A percentile compares a stretch with the other conserved stretches of the same genome.
phyloP scores from a whole-genome alignment of 2,329 filamentous ascomycete species.

The Diaporthe citriasiana region DNA sequence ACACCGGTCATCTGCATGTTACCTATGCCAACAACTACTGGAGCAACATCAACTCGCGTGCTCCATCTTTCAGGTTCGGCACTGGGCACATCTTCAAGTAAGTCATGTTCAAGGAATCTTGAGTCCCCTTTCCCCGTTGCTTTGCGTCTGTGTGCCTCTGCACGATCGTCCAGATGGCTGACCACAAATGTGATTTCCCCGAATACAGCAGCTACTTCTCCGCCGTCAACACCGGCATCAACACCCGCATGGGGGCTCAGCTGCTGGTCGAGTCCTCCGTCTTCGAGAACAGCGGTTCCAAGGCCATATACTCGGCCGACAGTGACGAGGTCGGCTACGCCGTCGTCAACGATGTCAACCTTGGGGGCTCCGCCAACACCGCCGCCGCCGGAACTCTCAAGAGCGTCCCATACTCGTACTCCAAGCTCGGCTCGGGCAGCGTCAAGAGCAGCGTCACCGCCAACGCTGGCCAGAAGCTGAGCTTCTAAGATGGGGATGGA shows the following conservation, averaged over 20 bases:
- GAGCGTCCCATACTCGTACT: constrained; percentile 67
- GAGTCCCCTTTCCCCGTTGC: no score
- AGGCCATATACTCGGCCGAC: constrained; percentile 56
- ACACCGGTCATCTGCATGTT: constrained; percentile 72
- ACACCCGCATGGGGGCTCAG: constrained; percentile 68
- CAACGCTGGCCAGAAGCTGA: constrained; percentile 56
- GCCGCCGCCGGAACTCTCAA: constrained; percentile 66
- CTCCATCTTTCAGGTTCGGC: constrained; percentile 75
- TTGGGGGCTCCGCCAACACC: constrained; percentile 61
- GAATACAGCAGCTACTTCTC: constrained; percentile 57
- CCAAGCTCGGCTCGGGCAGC: constrained; percentile 61
- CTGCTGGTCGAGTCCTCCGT: constrained; percentile 69
- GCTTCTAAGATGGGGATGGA: constrained; percentile 46
- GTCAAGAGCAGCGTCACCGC: constrained; percentile 60
- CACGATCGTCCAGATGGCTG: neutral
- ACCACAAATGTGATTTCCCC: neutral
- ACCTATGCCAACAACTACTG: constrained; percentile 77
- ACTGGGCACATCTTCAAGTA: constrained; percentile 66
- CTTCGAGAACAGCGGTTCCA: constrained; percentile 57
- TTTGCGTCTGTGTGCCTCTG: no score
- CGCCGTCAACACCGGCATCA: constrained; percentile 62
- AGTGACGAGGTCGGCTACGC: constrained; percentile 58
- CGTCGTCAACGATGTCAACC: constrained; percentile 57
- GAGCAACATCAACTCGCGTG: constrained; percentile 74
- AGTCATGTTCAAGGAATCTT: neutral